Evolutionary conservation across 2,329 filamentous ascomycete genomes (phyloP).

Genomic region (Annulohypoxylon truncatum): DNA sequence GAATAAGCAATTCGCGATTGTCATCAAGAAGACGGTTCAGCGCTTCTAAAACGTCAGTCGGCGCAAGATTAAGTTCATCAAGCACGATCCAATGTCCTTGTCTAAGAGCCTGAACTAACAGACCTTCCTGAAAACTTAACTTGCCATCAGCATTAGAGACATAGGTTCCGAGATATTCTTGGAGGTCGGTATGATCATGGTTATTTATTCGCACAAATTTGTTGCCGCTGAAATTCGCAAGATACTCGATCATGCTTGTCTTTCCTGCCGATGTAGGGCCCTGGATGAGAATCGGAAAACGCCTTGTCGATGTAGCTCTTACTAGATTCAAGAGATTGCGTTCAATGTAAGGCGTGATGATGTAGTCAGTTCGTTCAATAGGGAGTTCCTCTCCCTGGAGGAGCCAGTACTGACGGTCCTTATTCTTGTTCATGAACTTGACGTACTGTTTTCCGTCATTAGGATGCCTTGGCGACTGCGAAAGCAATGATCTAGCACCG

Average conservation of each 20-base stretch:
- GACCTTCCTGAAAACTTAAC: conserved; percentile 89
- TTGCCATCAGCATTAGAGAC: conserved; percentile 86
- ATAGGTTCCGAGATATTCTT: conserved; percentile 97
- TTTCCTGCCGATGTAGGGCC: conserved; percentile 97
- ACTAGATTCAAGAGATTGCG: conserved; percentile 95
- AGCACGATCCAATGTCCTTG: conserved; percentile 98
- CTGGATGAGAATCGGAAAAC: conserved; percentile 94
- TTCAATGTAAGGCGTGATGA: conserved; percentile 95
- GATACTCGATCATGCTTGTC: conserved; percentile 99
- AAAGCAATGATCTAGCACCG: conserved; percentile 78
- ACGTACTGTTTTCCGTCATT: conserved; percentile 82
- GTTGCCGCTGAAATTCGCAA: conserved; percentile 96
- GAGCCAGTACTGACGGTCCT: conserved; percentile 86
- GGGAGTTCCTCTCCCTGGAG: conserved; percentile 76
- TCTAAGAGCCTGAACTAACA: conserved; percentile 90
- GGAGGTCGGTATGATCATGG: conserved; percentile 97
- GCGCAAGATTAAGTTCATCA: conserved; percentile 95
- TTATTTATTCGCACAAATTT: conserved; percentile 99
- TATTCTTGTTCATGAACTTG: conserved; percentile 74
- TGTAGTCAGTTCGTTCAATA: conserved; percentile 86
- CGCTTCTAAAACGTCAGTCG: conserved; percentile 95
- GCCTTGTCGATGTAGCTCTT: conserved; percentile 88
- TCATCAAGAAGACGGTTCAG: conserved; percentile 96
- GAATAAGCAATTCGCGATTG: conserved; percentile 93
- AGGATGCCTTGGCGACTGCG: conserved; percentile 81